Percentiles rank a stretch among this genome's conserved stretches.
Conservation (phyloP, 805 yeast species). For the Starmerella powellii region DNA sequence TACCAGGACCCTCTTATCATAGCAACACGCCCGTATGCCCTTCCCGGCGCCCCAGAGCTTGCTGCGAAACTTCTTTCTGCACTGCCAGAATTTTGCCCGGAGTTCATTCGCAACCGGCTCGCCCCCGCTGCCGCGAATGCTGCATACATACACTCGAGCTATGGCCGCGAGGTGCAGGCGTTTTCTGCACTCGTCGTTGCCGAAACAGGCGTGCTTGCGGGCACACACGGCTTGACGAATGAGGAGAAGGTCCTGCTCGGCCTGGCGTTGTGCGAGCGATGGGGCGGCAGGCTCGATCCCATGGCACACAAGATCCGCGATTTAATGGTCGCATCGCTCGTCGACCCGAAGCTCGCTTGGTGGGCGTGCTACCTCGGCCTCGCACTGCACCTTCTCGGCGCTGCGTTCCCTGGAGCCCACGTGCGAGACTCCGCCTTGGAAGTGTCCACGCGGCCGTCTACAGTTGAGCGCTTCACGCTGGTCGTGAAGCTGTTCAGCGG, state of each 20-base stretch:
- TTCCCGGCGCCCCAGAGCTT: slow-evolving; percentile 48
- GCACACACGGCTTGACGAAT: slow-evolving; percentile 65
- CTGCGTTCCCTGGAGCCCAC: slow-evolving; percentile 72
- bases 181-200: slow-evolving; percentile 63
- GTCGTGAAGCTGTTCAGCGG: slow-evolving; percentile 17
- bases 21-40: slow-evolving; percentile 63
- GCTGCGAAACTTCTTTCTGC: slow-evolving; percentile 43
- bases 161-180: slow-evolving; percentile 65
- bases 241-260: slow-evolving; percentile 60
- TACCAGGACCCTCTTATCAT: slow-evolving; percentile 57
- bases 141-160: slow-evolving; percentile 65
- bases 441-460: slow-evolving; percentile 16
- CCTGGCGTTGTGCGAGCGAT: slow-evolving; percentile 60
- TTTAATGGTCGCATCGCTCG: slow-evolving; percentile 9
- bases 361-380: slow-evolving; percentile 67
- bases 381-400: slow-evolving; percentile 65
- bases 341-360: slow-evolving; percentile 37
- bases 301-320: slow-evolving; percentile 21
- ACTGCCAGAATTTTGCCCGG: slow-evolving; percentile 47
- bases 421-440: slow-evolving; percentile 38
- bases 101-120: slow-evolving; percentile 44
- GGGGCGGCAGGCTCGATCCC: slow-evolving; percentile 55
- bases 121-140: slow-evolving; percentile 62
- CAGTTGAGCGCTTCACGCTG: slow-evolving; percentile 19
- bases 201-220: slow-evolving; percentile 61